phyloP scores from a whole-genome alignment of 2,329 filamentous ascomycete genomes.

The Anthostomella pinea region DNA sequence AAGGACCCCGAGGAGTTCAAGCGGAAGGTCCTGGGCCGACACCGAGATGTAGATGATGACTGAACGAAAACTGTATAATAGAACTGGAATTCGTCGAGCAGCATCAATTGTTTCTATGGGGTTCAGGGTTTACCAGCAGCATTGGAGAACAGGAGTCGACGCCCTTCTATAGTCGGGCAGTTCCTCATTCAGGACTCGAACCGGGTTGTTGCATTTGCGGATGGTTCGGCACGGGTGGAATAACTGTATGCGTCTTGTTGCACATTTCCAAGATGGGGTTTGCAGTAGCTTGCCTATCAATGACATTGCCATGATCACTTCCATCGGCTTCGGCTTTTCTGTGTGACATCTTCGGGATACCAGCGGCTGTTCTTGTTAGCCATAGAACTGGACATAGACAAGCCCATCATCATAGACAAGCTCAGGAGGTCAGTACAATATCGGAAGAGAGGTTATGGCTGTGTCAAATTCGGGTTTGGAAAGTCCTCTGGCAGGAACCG shows the following conservation, averaged over 20 bases:
- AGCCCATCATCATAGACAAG: too few species aligned
- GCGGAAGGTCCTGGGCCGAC: constrained; percentile 63
- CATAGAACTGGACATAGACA: too few species aligned
- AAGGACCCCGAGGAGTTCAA: constrained; percentile 85
- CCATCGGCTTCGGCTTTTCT: background rate
- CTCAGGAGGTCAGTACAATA: too few species aligned
- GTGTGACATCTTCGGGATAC: background rate
- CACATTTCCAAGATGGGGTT: constrained; percentile 12
- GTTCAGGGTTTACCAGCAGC: constrained; percentile 15
- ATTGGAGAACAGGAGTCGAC: constrained; percentile 44
- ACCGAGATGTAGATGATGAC: constrained; percentile 64
- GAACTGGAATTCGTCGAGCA: constrained; percentile 5
- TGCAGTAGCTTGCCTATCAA: constrained; percentile 14
- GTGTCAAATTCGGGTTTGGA: too few species aligned
- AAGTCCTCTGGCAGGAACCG: too few species aligned
- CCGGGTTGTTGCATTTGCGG: constrained; percentile 22
- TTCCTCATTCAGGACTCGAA: background rate
- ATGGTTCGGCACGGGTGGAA: constrained; percentile 13
- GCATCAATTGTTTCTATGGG: constrained; percentile 15
- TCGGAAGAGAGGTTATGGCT: too few species aligned
- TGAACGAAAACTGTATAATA: constrained; percentile 31
- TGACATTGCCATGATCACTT: constrained; percentile 10
- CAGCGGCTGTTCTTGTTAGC: background rate
- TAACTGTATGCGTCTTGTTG: constrained; percentile 5
- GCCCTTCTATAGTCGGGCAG: constrained; percentile 16